Evolutionary conservation across 139 green algal genomes (phyloP), one percentile per base, ranked within the genome.

Genomic region (Chlamydomonas sp.): DNA sequence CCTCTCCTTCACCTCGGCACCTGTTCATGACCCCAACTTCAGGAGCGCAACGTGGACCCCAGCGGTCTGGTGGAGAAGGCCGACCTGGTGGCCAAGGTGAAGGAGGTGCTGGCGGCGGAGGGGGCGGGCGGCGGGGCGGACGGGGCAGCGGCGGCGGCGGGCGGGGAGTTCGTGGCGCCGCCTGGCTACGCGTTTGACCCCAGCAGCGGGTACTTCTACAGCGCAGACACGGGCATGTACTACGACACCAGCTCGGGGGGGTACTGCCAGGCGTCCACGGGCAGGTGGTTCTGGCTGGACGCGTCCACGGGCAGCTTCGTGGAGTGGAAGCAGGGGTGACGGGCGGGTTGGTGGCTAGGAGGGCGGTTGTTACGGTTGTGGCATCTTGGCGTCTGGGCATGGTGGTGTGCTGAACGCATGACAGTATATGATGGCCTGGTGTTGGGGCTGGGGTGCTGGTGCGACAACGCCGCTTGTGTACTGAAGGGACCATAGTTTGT

Each of bases 51-150:
- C 64, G 75, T 88, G 78, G 90, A 96, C 79, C 59, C 85, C 18
- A 85, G 77, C 31, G 86, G 92, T 76, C 86, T 95, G 20, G 90
- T 96, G 1, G 95, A 97, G 68, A 97, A 97, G 87, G 78, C 16
- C 0, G 95, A 97, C 8, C 90, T 97, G 2, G 90, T 96, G 8
- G 91, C 87, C 1, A 90, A 89, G 57, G 94, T 92, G 20, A 85
- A 85, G 77, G 71, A 92, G 71, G 88, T 62, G 57, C 67, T 87
- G 63, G 83, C 82, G 5, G 74, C 20, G 49, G 60, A 9, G 4
- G 60, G 10, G 2, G 15, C 1, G 7, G 77, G 64, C 12, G 76
- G 12, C 3, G 58, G 17, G 31, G 75, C 5, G 85, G 49, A 49
- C 12, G 20, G 2, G 31, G 5, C n/a, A 10, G 17, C 63, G 74